Percentiles rank a stretch among this genome's conserved stretches.
These are phyloP conservation scores for Pseudoperonospora humuli DNA, from an alignment of 352 stramenopile species.

Conservation along the genomic window DNA sequence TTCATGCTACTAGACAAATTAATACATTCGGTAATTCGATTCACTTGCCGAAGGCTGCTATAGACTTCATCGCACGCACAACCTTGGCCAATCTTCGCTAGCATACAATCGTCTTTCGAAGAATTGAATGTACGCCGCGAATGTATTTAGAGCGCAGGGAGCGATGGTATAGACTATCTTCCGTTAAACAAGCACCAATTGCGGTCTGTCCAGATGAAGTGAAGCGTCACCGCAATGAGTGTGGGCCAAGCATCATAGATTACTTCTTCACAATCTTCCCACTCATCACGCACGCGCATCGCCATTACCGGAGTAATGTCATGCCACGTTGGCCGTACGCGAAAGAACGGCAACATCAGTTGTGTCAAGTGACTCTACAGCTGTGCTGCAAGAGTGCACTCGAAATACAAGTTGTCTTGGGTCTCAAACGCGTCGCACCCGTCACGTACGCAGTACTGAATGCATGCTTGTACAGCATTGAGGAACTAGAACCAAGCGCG, in stretches of 20 bases:
- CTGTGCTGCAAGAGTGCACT: slow-evolving; percentile 1
- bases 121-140: too few species aligned
- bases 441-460: neutral
- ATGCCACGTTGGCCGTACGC: neutral
- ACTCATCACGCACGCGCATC: neutral
- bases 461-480: neutral
- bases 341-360: neutral
- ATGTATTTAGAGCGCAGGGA: too few species aligned
- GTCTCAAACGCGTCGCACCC: neutral
- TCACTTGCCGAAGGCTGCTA: too few species aligned
- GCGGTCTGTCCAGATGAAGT: too few species aligned
- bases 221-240: too few species aligned
- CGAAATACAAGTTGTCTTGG: slow-evolving; percentile 3
- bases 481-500: neutral
- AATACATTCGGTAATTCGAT: too few species aligned
- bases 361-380: neutral
- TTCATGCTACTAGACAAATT: too few species aligned
- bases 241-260: neutral
- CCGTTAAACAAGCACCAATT: too few species aligned
- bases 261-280: neutral
- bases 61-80: too few species aligned
- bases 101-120: too few species aligned
- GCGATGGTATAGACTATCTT: too few species aligned
- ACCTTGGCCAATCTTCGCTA: too few species aligned
- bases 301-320: neutral